Conservation (phyloP, 169 alveolate genomes). For the Amoebophrya sp. region DNA sequence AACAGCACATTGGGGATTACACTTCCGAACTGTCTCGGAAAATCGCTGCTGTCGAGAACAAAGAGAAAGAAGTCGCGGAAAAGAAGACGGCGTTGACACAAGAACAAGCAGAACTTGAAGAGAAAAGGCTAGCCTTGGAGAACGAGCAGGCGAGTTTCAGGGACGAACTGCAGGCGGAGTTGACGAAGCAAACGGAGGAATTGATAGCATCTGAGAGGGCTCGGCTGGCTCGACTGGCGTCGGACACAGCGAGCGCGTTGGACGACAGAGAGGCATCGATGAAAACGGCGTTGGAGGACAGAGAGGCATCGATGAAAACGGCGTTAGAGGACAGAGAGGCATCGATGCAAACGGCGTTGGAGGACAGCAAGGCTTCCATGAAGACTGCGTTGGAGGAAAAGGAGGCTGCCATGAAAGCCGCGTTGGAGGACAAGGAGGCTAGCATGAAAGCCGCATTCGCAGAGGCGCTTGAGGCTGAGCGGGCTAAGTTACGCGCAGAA, state of each 20-base stretch:
- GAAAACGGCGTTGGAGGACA: background rate
- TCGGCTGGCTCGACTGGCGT: background rate
- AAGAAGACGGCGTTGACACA: background rate
- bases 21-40: background rate
- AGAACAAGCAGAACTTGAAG: background rate
- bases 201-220: background rate
- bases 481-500: no score
- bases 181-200: background rate
- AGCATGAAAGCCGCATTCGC: background rate
- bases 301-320: background rate
- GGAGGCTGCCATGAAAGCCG: background rate
- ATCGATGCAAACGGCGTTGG: background rate
- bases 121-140: background rate
- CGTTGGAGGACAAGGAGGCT: background rate
- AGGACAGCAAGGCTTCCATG: background rate
- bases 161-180: background rate
- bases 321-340: background rate
- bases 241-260: background rate
- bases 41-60: background rate
- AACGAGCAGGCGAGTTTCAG: background rate
- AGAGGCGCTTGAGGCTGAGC: no score
- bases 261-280: background rate
- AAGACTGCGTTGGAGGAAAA: background rate
- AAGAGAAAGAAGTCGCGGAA: background rate
- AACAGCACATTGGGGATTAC: background rate